Evolutionary conservation across 257 asterid genomes (phyloP), one percentile per base, ranked within the genome.

Genomic region (Solanum paucissectum): DNA sequence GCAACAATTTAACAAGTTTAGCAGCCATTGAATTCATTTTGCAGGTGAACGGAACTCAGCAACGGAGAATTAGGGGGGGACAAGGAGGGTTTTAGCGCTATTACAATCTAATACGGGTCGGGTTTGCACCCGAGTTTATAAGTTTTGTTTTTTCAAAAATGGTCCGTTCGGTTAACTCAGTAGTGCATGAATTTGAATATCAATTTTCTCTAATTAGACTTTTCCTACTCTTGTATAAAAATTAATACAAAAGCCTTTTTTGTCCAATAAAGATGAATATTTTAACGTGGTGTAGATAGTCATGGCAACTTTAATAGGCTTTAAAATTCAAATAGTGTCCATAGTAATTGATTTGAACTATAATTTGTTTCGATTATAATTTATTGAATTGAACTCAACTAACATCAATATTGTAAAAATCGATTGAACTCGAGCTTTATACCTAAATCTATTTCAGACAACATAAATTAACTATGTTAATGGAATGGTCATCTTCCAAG

Each of bases 11-110:
- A 25, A 87, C 73, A 75, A 94, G 83, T 85, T 87, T 90, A n/a
- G 91, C 85, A 72, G 91, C 92, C 83, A 92, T 88, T 11, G 92
- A 88, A 84, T 84, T 90, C 98, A 95, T 52, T n/a, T 52, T 76
- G 33, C 32, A 29, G 40, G 16, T 72, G 66, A 64, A 69, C 36
- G 60, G 58, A 75, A 42, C 38, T 6, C 58, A 83, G 12, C 44
- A 6, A 62, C 9, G 10, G 36, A 87, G 55, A 42, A 58, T 5
- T 18, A 64, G 87, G 91, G 90, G 87, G 91, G 90, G 86, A 68
- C 86, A 86, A 86, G 52, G 52, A 91, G 93, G 92, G 92, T 91
- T 93, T 90, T 87, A 87, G 84, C 9, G 85, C 40, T 81, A 46
- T 18, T 21, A 5, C 85, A 44, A 21, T 49, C 44, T 44, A 13